A percentile compares a stretch with the other conserved stretches of the same genome.
These are phyloP conservation scores for Paratinospora sagittata DNA, from an alignment of 164 flowering plant genomes.

Conservation along the genomic window DNA sequence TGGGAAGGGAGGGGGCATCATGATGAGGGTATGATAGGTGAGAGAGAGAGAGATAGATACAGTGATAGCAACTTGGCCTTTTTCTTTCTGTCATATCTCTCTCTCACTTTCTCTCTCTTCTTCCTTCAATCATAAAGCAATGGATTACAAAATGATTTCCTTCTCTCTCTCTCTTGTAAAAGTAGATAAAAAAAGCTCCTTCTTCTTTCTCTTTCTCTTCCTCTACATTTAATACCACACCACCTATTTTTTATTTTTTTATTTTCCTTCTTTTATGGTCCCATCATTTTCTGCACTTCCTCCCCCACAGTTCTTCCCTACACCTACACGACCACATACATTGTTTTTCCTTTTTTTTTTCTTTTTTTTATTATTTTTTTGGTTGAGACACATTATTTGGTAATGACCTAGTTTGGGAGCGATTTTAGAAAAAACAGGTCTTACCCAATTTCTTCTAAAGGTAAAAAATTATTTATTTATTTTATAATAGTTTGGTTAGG, in stretches of 20 bases:
- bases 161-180: slow-evolving; percentile 4
- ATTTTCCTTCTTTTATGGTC: background rate
- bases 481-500: too few species aligned
- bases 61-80: background rate
- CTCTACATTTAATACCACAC: slow-evolving; percentile 16
- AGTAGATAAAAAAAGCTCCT: slow-evolving; percentile 3
- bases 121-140: slow-evolving; percentile 30
- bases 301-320: too few species aligned
- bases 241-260: background rate
- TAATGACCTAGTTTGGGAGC: too few species aligned
- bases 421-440: too few species aligned
- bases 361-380: too few species aligned
- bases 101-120: too few species aligned
- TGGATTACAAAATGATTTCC: slow-evolving; percentile 31
- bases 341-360: too few species aligned
- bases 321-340: too few species aligned
- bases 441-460: too few species aligned
- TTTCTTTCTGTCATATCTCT: background rate
- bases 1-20: slow-evolving; percentile 25
- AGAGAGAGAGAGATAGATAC: background rate
- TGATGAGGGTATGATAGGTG: slow-evolving; percentile 28
- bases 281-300: too few species aligned
- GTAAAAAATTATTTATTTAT: too few species aligned
- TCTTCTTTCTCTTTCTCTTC: slow-evolving; percentile 8
- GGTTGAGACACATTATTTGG: too few species aligned